A percentile compares a stretch with the other conserved stretches of the same genome.
These are phyloP conservation scores for Leccinum uliginosum DNA, from an alignment of 768 basidiomycete species.

Conservation along the genomic window DNA sequence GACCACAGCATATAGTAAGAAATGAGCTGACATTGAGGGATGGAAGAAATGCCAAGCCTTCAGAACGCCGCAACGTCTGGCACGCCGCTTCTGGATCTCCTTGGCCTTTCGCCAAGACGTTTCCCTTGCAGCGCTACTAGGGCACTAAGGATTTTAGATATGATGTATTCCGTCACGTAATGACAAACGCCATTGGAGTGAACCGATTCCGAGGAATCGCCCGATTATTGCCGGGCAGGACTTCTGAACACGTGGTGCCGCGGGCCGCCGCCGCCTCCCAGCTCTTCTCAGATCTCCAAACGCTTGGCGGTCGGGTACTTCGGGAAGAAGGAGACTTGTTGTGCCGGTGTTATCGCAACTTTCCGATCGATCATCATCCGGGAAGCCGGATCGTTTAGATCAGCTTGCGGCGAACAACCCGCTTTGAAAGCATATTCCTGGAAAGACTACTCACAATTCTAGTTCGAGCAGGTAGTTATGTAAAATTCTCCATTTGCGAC, in stretches of 20 bases:
- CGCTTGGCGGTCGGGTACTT: constrained; percentile 36
- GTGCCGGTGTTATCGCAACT: background rate
- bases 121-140: background rate
- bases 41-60: background rate
- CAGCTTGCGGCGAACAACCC: no score
- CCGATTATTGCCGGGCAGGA: no score
- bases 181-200: no score
- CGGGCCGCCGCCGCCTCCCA: constrained; percentile 18
- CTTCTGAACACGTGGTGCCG: no score
- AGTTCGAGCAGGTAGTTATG: no score
- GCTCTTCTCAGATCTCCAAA: constrained; percentile 53
- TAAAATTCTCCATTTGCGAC: background rate
- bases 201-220: background rate
- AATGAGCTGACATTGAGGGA: background rate
- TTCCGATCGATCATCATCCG: background rate
- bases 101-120: background rate
- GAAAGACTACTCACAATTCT: no score
- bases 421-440: no score
- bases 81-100: background rate
- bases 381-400: background rate
- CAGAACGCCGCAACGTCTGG: background rate
- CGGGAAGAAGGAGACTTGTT: background rate
- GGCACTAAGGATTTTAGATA: background rate
- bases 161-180: no score
- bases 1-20: background rate